A percentile compares a stretch with the other conserved stretches of the same genome.
Evolutionary conservation across 768 basidiomycete genomes (phyloP).

Genomic region (Amanita rimosa): DNA sequence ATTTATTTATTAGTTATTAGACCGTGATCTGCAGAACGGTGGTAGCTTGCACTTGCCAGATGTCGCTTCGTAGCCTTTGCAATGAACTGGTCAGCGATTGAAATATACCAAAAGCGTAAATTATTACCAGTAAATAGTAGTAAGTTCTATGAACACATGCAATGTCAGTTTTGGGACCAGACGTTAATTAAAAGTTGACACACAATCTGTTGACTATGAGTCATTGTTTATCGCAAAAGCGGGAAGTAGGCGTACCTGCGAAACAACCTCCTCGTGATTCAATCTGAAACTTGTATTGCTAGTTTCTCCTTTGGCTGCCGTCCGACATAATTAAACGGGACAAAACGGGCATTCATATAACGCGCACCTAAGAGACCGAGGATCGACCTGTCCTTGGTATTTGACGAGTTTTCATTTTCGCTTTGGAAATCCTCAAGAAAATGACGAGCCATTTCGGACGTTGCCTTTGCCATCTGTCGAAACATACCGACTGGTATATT

Average conservation of each 20-base stretch:
- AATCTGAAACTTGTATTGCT: conserved; percentile 19
- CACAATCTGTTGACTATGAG: conserved; percentile 6
- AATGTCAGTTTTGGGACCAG: not conserved
- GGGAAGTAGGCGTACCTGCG: conserved; percentile 16
- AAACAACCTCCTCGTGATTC: conserved; percentile 24
- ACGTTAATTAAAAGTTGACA: not conserved
- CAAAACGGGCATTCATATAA: not conserved
- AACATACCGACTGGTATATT: conserved; percentile 21
- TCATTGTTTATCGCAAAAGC: not conserved
- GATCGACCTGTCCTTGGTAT: conserved; percentile 25
- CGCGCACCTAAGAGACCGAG: conserved; percentile 24
- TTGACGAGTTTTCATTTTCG: conserved; percentile 16
- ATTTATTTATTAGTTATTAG: not conserved
- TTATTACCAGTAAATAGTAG: conserved; percentile 25
- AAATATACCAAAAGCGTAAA: not conserved
- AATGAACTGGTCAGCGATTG: conserved; percentile 2
- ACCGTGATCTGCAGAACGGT: not conserved
- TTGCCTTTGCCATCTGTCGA: conserved; percentile 18
- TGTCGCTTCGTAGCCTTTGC: conserved; percentile 42
- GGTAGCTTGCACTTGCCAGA: conserved; percentile 20
- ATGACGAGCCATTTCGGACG: conserved; percentile 27
- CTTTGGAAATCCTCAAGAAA: conserved; percentile 24
- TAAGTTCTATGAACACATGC: conserved; percentile 16
- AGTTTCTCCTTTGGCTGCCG: conserved; percentile 24
- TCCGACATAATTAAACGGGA: not conserved